A percentile compares a stretch with the other conserved stretches of the same genome.
phyloP scores from a whole-genome alignment of 202 grass and related monocot genomes.

The Saccharum hybrid region DNA sequence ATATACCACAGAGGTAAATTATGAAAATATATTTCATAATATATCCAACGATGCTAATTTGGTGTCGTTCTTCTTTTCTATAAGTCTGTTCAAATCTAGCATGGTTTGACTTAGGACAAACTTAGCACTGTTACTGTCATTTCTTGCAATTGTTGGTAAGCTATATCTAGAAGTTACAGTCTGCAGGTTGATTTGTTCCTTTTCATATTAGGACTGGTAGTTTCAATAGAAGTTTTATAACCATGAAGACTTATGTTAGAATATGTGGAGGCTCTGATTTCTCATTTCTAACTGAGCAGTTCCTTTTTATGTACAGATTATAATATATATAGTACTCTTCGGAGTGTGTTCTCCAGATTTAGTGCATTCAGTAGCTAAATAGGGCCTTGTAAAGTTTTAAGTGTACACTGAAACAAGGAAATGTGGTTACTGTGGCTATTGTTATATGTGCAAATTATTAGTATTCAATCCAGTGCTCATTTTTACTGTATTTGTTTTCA shows the following conservation, averaged over 20 bases:
- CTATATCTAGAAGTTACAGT: neutral
- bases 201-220: neutral
- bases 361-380: neutral
- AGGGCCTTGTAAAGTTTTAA: neutral
- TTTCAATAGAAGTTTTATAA: neutral
- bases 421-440: neutral
- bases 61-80: neutral
- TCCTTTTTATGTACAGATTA: slow-evolving; percentile 14
- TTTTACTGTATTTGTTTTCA: slow-evolving; percentile 18
- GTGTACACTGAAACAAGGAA: neutral
- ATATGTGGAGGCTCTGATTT: neutral
- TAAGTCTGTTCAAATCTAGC: neutral
- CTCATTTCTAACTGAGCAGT: neutral
- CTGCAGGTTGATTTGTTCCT: neutral
- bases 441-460: neutral
- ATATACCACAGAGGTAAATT: neutral
- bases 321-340: slow-evolving; percentile 1
- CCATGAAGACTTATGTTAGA: slow-evolving; percentile 1
- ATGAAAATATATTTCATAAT: neutral
- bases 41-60: neutral
- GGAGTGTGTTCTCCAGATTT: neutral
- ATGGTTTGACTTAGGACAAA: neutral
- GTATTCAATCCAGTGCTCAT: neutral
- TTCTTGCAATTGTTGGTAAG: neutral
- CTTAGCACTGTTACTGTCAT: neutral